These are phyloP conservation scores for Punica granatum DNA, from an alignment of 345 rosid genomes.

Conservation along the genomic window DNA sequence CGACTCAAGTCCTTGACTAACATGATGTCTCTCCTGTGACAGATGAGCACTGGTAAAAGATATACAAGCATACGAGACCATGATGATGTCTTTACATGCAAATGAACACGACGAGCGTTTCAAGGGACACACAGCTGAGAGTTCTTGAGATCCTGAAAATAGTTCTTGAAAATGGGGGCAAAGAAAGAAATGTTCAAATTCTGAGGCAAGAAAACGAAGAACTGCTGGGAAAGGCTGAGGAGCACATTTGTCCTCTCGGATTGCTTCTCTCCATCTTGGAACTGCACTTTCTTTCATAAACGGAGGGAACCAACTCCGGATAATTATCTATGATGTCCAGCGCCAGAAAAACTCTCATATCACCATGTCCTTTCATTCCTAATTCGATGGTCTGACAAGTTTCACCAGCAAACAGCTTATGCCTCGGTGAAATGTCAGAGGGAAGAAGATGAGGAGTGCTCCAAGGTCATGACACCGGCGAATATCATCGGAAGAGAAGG, in stretches of 20 bases:
- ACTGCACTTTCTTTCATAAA: slow-evolving; percentile 34
- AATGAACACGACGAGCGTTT: slow-evolving; percentile 46
- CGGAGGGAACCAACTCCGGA: slow-evolving; percentile 29
- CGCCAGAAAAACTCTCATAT: no score
- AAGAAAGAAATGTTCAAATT: slow-evolving; percentile 13
- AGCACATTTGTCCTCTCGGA: slow-evolving; percentile 1
- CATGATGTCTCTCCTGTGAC: no score
- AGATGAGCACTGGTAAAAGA: slow-evolving; percentile 67
- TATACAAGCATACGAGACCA: slow-evolving; percentile 38
- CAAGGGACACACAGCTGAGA: slow-evolving; percentile 24
- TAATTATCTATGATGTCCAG: background rate
- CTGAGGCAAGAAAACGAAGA: slow-evolving; percentile 15
- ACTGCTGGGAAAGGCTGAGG: slow-evolving; percentile 16
- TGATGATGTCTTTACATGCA: slow-evolving; percentile 6
- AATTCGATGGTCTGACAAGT: background rate
- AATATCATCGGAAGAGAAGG: slow-evolving; percentile 49
- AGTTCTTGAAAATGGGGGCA: slow-evolving; percentile 14
- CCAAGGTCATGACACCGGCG: slow-evolving; percentile 31
- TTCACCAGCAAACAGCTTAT: slow-evolving; percentile 43
- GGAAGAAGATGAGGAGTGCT: slow-evolving; percentile 39
- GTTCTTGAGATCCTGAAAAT: slow-evolving; percentile 37
- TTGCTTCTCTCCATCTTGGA: slow-evolving; percentile 23
- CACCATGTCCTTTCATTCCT: no score
- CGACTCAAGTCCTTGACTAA: no score
- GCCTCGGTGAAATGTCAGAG: slow-evolving; percentile 66